These are phyloP conservation scores for Xerocomellus chrysenteron DNA, from an alignment of 768 basidiomycete species.

Conservation along the genomic window DNA sequence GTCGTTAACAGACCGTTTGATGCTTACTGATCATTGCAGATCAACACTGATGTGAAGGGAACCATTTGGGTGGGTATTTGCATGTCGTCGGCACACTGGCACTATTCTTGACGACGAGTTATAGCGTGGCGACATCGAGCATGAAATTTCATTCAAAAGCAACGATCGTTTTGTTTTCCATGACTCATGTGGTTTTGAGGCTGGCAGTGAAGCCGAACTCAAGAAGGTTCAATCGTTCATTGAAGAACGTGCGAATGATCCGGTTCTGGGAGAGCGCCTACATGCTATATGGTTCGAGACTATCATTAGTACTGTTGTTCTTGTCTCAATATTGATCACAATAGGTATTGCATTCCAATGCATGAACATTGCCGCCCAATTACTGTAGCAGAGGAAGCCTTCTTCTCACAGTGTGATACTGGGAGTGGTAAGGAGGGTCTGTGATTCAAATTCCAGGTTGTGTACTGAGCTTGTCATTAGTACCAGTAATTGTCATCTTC, in stretches of 20 bases:
- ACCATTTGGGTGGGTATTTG: not conserved
- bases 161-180: conserved; percentile 40
- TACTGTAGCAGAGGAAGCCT: conserved; percentile 31
- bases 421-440: not conserved
- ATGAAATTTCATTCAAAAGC: conserved; percentile 24
- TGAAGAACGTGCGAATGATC: conserved; percentile 13
- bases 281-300: conserved; percentile 23
- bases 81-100: not conserved
- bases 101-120: not conserved
- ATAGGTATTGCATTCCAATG: conserved; percentile 41
- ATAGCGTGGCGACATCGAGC: not conserved
- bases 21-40: not conserved
- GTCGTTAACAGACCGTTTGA: not conserved
- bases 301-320: too few relatives aligned
- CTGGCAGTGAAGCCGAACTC: conserved; percentile 32
- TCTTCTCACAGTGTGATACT: conserved; percentile 22
- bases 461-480: conserved; percentile 15
- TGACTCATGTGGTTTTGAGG: conserved; percentile 42
- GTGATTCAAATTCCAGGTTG: not conserved
- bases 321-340: not conserved
- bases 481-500: conserved; percentile 19
- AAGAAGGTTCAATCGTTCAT: conserved; percentile 34
- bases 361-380: conserved; percentile 25
- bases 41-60: not conserved
- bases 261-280: conserved; percentile 25